A percentile compares a stretch with the other conserved stretches of the same genome.
These are phyloP conservation scores for Pseudogymnoascus sp. DNA, from an alignment of 2,329 filamentous ascomycete genomes.

Conservation along the genomic window DNA sequence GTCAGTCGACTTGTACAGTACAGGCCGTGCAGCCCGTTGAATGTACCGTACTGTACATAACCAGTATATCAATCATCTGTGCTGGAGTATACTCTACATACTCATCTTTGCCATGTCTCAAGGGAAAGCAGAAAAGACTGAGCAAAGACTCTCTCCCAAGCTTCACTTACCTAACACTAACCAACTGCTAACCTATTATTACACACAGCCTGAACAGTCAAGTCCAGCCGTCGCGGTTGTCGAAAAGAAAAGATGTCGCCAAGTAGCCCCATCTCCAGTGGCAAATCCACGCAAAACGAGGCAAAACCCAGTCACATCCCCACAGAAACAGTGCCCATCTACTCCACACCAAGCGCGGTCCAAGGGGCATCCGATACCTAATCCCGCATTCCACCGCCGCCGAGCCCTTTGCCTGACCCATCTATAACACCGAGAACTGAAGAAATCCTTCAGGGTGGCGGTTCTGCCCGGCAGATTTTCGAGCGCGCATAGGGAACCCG, in stretches of 20 bases:
- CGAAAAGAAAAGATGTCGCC: background rate
- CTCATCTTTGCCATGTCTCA: background rate
- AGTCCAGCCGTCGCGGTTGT: background rate
- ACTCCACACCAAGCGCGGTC: background rate
- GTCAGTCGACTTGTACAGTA: background rate
- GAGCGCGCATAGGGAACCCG: background rate
- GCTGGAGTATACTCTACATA: too few species aligned
- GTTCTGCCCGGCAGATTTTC: conserved; percentile 2
- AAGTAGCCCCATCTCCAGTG: background rate
- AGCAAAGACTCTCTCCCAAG: background rate
- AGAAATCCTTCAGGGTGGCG: background rate
- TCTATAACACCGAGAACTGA: background rate
- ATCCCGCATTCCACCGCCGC: background rate
- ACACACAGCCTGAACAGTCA: background rate
- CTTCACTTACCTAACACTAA: conserved; percentile 1
- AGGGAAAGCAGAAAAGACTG: background rate
- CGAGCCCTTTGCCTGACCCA: background rate
- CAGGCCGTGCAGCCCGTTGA: background rate
- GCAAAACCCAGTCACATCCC: background rate
- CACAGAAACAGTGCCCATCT: background rate
- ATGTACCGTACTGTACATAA: background rate
- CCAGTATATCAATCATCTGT: too few species aligned
- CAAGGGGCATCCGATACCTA: conserved; percentile 2
- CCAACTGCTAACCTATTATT: background rate
- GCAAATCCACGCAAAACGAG: background rate